Evolutionary conservation across 2,329 filamentous ascomycete genomes (phyloP).

Genomic region (Arthrobotrys conoides): DNA sequence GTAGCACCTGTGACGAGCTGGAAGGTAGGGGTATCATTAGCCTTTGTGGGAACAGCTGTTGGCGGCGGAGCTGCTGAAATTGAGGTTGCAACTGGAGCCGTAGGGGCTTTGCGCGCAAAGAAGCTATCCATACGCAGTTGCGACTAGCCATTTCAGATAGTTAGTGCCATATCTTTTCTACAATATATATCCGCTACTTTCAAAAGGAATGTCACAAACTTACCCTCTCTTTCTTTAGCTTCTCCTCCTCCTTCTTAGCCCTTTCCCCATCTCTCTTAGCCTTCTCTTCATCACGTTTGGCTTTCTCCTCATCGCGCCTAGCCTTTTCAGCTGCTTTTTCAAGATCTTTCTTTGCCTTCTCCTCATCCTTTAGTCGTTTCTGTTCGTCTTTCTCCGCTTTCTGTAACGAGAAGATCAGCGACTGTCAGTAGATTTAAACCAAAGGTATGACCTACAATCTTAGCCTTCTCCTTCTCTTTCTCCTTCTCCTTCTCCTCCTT

Average conservation of each 20-base stretch:
- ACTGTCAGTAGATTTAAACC: background rate
- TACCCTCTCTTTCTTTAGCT: conserved; percentile 68
- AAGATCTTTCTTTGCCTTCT: conserved; percentile 68
- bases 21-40: conserved; percentile 24
- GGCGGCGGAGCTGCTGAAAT: conserved; percentile 37
- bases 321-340: conserved; percentile 64
- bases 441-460: conserved; percentile 63
- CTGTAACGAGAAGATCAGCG: conserved; percentile 58
- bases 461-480: conserved; percentile 70
- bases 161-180: background rate
- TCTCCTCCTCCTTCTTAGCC: conserved; percentile 65
- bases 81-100: conserved; percentile 56
- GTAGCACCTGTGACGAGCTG: conserved; percentile 36
- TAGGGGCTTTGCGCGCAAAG: conserved; percentile 68
- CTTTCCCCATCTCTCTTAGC: conserved; percentile 65
- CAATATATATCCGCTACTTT: background rate
- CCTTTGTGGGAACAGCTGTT: conserved; percentile 54
- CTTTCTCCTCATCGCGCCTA: conserved; percentile 69
- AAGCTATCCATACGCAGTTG: conserved; percentile 71
- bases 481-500: conserved; percentile 69
- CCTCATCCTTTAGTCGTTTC: conserved; percentile 67
- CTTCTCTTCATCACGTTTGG: conserved; percentile 65
- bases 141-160: conserved; percentile 65
- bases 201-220: background rate
- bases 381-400: conserved; percentile 65